phyloP scores from a whole-genome alignment of 2,329 filamentous ascomycete genomes.

The Endothia cerciana region DNA sequence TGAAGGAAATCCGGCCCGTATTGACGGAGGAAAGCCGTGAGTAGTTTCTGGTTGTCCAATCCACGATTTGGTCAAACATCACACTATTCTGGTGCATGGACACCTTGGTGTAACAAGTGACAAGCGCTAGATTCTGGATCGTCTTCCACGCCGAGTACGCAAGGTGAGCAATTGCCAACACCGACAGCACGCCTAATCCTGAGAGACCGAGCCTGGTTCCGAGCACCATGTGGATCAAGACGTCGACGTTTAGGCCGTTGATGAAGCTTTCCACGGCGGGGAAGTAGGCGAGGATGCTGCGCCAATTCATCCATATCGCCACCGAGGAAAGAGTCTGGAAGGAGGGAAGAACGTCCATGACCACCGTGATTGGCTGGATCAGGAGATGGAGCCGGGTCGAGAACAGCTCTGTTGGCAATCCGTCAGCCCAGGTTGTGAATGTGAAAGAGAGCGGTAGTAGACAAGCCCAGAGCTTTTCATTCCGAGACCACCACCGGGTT shows the following conservation, averaged over 20 bases:
- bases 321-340: constrained; percentile 21
- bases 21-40: constrained; percentile 15
- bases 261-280: constrained; percentile 15
- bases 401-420: neutral
- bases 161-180: constrained; percentile 8
- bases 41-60: constrained; percentile 17
- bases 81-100: constrained; percentile 15
- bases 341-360: constrained; percentile 21
- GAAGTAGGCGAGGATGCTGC: constrained; percentile 24
- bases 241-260: constrained; percentile 13
- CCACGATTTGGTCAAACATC: constrained; percentile 11
- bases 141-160: constrained; percentile 13
- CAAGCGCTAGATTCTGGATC: constrained; percentile 2
- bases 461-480: neutral
- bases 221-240: constrained; percentile 10
- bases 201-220: constrained; percentile 18
- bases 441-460: neutral
- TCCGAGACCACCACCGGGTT: neutral
- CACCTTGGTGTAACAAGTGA: constrained; percentile 21
- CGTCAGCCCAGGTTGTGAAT: neutral
- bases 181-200: constrained; percentile 6
- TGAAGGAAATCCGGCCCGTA: constrained; percentile 1
- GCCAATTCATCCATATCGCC: constrained; percentile 27
- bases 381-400: neutral
- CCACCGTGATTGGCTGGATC: neutral